Conservation (phyloP, 1,284 basidiomycete species). For the Leccinum colubrinum region DNA sequence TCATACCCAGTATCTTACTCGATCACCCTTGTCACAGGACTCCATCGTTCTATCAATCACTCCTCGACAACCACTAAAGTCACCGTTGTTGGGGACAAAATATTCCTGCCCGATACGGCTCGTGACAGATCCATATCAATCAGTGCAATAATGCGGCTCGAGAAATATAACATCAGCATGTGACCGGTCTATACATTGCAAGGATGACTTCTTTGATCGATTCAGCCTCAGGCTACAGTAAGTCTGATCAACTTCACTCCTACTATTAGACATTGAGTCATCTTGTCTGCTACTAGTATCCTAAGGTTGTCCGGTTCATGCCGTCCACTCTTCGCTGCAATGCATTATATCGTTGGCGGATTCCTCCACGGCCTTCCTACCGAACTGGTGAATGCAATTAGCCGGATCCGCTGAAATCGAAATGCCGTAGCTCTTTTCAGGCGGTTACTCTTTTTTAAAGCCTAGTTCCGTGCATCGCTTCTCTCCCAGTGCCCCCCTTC, state of each 20-base stretch:
- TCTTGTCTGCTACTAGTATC: not conserved
- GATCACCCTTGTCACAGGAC: conserved; percentile 18
- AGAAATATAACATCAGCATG: not conserved
- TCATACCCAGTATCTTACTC: not conserved
- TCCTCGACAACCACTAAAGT: conserved; percentile 28
- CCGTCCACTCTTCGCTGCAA: not conserved
- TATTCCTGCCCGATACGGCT: conserved; percentile 24
- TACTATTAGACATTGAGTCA: not conserved
- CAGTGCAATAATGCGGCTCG: conserved; percentile 3
- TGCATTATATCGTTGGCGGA: not conserved
- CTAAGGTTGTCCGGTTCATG: not conserved
- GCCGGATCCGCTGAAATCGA: not conserved
- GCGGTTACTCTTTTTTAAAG: not conserved
- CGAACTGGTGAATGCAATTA: not conserved
- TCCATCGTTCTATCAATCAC: conserved; percentile 27
- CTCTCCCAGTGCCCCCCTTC: not conserved
- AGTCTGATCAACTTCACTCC: not conserved
- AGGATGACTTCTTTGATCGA: not conserved
- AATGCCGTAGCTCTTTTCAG: not conserved
- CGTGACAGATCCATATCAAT: conserved; percentile 30
- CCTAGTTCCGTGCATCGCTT: not conserved
- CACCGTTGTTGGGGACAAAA: conserved; percentile 25
- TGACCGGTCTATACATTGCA: not conserved
- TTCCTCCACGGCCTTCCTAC: not conserved
- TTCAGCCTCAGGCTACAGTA: not conserved